Conservation (phyloP, 2,329 filamentous ascomycete species). For the Helicocarpus griseus region DNA sequence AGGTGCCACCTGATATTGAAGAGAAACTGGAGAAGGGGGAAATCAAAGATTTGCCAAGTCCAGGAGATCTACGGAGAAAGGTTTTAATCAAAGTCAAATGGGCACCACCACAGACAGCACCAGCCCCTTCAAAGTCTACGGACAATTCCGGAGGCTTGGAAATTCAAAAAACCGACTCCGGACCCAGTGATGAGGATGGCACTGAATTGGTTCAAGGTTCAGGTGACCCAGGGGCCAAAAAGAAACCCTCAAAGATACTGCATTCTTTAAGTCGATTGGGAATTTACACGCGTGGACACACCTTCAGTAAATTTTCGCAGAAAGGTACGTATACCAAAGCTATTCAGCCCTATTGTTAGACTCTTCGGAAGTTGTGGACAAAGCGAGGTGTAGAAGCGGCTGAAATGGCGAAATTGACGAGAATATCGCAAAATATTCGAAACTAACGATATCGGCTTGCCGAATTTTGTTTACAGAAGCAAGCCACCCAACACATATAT, state of each 20-base stretch:
- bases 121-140: constrained; percentile 16
- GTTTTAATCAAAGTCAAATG: constrained; percentile 78
- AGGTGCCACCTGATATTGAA: constrained; percentile 49
- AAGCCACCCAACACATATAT: constrained; percentile 51
- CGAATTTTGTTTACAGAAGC: constrained; percentile 26
- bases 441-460: neutral
- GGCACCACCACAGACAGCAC: constrained; percentile 37
- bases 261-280: constrained; percentile 63
- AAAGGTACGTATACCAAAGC: constrained; percentile 41
- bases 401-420: neutral
- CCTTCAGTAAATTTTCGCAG: constrained; percentile 63
- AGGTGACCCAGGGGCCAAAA: constrained; percentile 24
- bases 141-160: constrained; percentile 12
- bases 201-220: constrained; percentile 10
- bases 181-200: constrained; percentile 32
- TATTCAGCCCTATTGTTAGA: neutral
- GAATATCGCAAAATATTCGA: neutral
- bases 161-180: constrained; percentile 15
- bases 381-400: neutral
- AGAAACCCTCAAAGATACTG: constrained; percentile 54
- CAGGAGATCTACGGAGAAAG: constrained; percentile 64
- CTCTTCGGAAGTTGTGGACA: neutral
- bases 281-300: constrained; percentile 78
- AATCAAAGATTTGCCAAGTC: constrained; percentile 48
- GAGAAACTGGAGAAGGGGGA: constrained; percentile 34